These are phyloP conservation scores for Grosmannia huntii DNA, from an alignment of 2,329 filamentous ascomycete genomes.

Conservation along the genomic window DNA sequence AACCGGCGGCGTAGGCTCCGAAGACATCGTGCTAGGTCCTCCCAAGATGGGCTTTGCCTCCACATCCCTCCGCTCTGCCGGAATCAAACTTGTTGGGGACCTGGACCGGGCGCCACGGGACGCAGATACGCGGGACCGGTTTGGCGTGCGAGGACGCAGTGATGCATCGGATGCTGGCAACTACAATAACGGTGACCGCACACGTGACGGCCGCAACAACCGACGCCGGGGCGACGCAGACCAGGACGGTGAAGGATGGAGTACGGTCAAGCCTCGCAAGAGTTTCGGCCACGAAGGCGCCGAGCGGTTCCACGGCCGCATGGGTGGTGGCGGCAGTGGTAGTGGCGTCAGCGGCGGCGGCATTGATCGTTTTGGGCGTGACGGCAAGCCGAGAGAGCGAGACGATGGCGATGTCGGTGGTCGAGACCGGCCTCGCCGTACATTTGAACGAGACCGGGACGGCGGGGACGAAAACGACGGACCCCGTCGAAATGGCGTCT, in stretches of 20 bases:
- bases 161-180: slow-evolving; percentile 18
- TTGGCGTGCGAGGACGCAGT: slow-evolving; percentile 39
- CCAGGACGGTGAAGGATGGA: slow-evolving; percentile 60
- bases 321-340: slow-evolving; percentile 30
- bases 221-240: slow-evolving; percentile 43
- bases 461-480: slow-evolving; percentile 40
- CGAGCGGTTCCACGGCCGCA: slow-evolving; percentile 55
- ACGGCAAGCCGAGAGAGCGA: slow-evolving; percentile 35
- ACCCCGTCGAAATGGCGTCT: slow-evolving; percentile 47
- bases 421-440: slow-evolving; percentile 21
- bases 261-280: slow-evolving; percentile 58
- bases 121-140: slow-evolving; percentile 41
- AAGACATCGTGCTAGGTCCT: slow-evolving; percentile 77
- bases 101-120: slow-evolving; percentile 42
- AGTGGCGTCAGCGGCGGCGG: slow-evolving; percentile 19
- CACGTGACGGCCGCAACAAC: slow-evolving; percentile 34
- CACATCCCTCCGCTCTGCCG: slow-evolving; percentile 36
- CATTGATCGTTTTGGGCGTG: slow-evolving; percentile 45
- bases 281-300: slow-evolving; percentile 61
- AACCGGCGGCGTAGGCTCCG: slow-evolving; percentile 37
- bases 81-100: slow-evolving; percentile 31
- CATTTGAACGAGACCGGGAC: slow-evolving; percentile 29
- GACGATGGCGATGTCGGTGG: slow-evolving; percentile 22
- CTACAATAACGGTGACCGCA: slow-evolving; percentile 29
- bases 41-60: slow-evolving; percentile 76